Conservation (phyloP, 768 basidiomycete species). For the Polyporus arcularius region DNA sequence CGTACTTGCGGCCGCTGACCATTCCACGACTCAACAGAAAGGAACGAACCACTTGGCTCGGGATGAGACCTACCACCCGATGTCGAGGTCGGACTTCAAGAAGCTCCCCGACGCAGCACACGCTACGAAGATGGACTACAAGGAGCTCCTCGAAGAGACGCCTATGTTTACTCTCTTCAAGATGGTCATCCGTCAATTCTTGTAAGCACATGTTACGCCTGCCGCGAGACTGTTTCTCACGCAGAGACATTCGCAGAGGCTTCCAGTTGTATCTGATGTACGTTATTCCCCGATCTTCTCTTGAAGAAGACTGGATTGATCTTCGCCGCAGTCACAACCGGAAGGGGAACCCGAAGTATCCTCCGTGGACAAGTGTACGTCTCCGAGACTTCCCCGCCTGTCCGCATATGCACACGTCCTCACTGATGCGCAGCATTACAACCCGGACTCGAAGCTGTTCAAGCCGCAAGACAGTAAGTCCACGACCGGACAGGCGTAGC, state of each 20-base stretch:
- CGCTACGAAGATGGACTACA: conserved; percentile 26
- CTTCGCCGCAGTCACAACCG: conserved; percentile 20
- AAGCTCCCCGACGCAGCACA: conserved; percentile 19
- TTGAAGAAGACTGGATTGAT: not conserved
- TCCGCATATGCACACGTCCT: not conserved
- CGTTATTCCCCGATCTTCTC: not conserved
- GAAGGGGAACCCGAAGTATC: conserved; percentile 30
- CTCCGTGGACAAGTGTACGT: conserved; percentile 25
- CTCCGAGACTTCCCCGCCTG: not conserved
- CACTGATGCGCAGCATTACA: conserved; percentile 20
- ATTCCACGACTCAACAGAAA: conserved; percentile 13
- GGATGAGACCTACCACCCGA: conserved; percentile 28
- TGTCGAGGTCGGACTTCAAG: conserved; percentile 21
- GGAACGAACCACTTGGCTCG: conserved; percentile 25
- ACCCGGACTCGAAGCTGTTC: conserved; percentile 43
- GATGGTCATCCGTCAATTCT: conserved; percentile 49
- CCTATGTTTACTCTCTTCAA: conserved; percentile 44
- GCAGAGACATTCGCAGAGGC: conserved; percentile 7
- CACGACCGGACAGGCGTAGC: not conserved
- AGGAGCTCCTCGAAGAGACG: conserved; percentile 29
- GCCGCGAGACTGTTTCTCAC: not conserved
- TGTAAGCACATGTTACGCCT: conserved; percentile 23
- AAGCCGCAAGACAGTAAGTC: conserved; percentile 45
- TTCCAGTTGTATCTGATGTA: conserved; percentile 29
- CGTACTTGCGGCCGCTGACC: too few species aligned